phyloP scores from a whole-genome alignment of 2,329 filamentous ascomycete genomes.

The Xylogone sp. region DNA sequence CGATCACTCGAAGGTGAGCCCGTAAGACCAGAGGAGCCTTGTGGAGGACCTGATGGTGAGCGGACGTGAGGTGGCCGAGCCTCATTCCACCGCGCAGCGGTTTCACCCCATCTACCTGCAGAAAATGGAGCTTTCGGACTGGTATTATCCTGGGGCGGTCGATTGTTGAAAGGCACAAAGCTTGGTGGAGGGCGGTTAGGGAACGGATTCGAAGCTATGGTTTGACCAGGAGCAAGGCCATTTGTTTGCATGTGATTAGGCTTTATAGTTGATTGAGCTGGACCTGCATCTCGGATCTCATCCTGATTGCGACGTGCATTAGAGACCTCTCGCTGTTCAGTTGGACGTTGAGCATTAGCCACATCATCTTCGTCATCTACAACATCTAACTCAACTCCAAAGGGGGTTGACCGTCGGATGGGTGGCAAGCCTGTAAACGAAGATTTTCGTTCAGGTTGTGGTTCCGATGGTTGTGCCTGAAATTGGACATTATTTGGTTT shows the following conservation, averaged over 20 bases:
- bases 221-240: no score
- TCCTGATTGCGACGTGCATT: no score
- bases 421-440: slow-evolving; percentile 53
- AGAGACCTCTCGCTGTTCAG: no score
- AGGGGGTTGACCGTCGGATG: slow-evolving; percentile 54
- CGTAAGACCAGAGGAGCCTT: neutral
- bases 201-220: no score
- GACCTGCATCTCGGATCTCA: no score
- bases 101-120: neutral
- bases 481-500: neutral
- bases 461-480: neutral
- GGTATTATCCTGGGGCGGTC: neutral
- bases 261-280: no score
- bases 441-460: slow-evolving; percentile 1
- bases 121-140: neutral
- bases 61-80: neutral
- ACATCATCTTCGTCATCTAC: neutral
- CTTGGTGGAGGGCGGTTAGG: neutral
- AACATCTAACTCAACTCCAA: slow-evolving; percentile 37
- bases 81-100: neutral
- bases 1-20: neutral
- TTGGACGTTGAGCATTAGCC: no score
- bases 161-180: neutral
- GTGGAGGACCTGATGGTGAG: neutral
- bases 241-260: no score